These are phyloP conservation scores for Pisolithus sp. DNA, from an alignment of 768 basidiomycete species.

Conservation along the genomic window DNA sequence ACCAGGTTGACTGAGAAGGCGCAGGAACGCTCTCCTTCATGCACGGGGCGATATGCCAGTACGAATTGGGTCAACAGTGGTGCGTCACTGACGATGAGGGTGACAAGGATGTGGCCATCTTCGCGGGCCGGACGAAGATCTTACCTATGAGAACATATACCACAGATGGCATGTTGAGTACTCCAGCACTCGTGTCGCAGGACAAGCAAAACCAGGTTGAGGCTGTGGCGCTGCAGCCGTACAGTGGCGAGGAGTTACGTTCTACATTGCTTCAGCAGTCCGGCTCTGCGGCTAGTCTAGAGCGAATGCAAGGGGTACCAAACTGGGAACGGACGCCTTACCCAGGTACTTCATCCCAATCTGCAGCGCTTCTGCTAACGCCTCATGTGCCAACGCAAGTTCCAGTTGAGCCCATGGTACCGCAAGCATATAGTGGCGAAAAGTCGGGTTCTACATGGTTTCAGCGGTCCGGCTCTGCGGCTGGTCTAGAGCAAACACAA, in stretches of 20 bases:
- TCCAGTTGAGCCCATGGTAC: not conserved
- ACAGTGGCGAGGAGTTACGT: not conserved
- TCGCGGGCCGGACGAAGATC: constrained; percentile 46
- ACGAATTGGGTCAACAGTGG: no score
- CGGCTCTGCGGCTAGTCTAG: not conserved
- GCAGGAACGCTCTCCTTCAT: no score
- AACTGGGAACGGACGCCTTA: not conserved
- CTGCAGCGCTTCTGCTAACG: no score
- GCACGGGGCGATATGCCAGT: no score
- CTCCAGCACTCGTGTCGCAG: not conserved
- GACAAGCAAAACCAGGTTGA: not conserved
- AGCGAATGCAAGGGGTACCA: not conserved
- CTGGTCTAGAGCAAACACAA: not conserved
- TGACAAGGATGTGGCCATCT: no score
- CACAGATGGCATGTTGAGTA: constrained; percentile 7
- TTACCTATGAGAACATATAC: constrained; percentile 41
- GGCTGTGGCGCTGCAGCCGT: not conserved
- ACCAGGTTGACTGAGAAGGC: no score
- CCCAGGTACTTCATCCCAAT: not conserved
- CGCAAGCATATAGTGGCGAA: not conserved
- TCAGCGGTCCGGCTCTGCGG: no score
- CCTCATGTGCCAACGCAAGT: not conserved
- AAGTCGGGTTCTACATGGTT: no score
- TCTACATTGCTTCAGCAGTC: not conserved
- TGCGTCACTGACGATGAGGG: no score